Evolutionary conservation across 164 flowering plant genomes (phyloP), one percentile per base, ranked within the genome.

Genomic region (Echeveria elegans): DNA sequence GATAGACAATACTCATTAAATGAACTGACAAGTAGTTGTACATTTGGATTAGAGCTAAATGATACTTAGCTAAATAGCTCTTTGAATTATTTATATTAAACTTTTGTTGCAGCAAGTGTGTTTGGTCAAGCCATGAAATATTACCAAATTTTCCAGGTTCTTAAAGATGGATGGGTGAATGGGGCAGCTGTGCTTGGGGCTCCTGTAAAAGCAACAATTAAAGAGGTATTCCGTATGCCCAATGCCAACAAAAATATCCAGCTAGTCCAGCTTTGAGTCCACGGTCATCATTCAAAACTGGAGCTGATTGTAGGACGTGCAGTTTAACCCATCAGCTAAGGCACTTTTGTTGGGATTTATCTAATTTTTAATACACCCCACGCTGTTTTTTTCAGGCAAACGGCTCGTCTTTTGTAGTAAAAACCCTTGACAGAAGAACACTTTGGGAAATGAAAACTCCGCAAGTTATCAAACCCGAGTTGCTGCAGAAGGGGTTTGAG

Each of bases 361-460:
- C 28, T 56, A 14, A 11, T 56, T 56, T 2, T 1, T 26, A 11
- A 7, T 11, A 11, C 2, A 56, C 12, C 19, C 32, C 30, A 15
- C 32, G 26, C n/a, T n/a, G n/a, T 14, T 56, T 53, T 63, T 1
- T 84, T 72, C 90, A 89, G 98, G 98, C 91, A 78, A 84, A 85
- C 71, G 76, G 66, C 58, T 81, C 84, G 30, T 84, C 86, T 41
- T 93, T 87, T 79, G 98, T 90, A 16, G 90, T 84, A 11, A 83
- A 66, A 77, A 94, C 98, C 34, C 78, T 90, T 72, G 95, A 94
- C 76, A 77, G 98, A 65, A 89, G 84, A 76, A 89, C 91, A 5
- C 92, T 90, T 32, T 90, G 97, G 98, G 98, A 94, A 80, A 90
- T 94, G 92, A 97, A 94, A 75, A 94, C 98, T 11, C 97, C 98